Evolutionary conservation across 73 alveolate species (phyloP).

Genomic region (Paramecium sonneborni): DNA sequence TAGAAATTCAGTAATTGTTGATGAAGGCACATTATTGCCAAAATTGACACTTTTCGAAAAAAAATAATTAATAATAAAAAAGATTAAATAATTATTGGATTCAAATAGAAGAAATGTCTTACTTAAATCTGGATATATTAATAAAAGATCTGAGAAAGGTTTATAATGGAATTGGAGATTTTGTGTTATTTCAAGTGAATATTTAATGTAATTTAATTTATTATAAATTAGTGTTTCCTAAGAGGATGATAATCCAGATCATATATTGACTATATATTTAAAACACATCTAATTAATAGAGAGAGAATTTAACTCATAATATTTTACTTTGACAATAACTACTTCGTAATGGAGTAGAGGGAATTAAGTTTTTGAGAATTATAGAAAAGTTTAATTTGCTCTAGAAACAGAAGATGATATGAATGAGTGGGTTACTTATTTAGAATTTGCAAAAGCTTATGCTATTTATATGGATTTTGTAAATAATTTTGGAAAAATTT

Average conservation of each 20-base stretch:
- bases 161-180: slow-evolving; percentile 10
- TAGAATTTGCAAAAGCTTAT: slow-evolving; percentile 40
- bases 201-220: background rate
- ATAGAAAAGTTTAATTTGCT: background rate
- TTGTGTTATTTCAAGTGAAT: background rate
- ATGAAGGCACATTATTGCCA: background rate
- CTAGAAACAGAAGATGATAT: background rate
- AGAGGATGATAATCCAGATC: slow-evolving; percentile 46
- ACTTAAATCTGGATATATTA: background rate
- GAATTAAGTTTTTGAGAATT: background rate
- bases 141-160: slow-evolving; percentile 14
- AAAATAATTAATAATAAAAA: background rate
- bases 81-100: background rate
- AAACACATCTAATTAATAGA: background rate
- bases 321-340: background rate
- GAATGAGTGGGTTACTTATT: slow-evolving; percentile 6
- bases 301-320: background rate
- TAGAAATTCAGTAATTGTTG: background rate
- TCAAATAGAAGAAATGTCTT: background rate
- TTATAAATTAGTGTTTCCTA: background rate
- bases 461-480: slow-evolving; percentile 35
- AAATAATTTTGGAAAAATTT: background rate
- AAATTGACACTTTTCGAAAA: background rate
- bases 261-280: background rate
- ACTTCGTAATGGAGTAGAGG: slow-evolving; percentile 11